Evolutionary conservation across 257 asterid species (phyloP), one percentile per base, ranked within the genome.

Genomic region (Gentiana macrophylla): DNA sequence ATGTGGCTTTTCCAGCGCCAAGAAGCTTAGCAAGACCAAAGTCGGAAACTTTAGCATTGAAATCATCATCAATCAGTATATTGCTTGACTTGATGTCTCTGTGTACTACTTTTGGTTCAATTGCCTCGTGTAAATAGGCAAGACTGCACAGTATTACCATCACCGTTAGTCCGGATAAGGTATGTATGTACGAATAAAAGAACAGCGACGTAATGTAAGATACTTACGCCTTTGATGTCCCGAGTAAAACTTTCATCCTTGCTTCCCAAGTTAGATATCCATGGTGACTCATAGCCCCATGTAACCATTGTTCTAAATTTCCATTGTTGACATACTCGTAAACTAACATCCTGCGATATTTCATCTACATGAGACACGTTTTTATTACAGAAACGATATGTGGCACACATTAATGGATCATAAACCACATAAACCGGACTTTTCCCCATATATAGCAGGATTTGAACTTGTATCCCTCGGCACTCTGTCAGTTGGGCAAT

Each of bases 211-310:
- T 65, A 59, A 33, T 53, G 48, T 74, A 53, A 60, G 48, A 60
- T 24, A 72, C 95, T 79, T 76, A 91, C 98, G 96, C 98, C 71
- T 87, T 91, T 52, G 98, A 95, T n/a, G 98, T 91, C 66, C 96
- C 98, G 35, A 91, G 94, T 10, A 91, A 85, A 74, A 90, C 84
- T 72, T 91, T 91, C 61, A 62, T 80, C 67, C 98, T 74, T 45
- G 96, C 98, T 70, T 84, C 94, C 98, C 98, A 90, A 10, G 98
- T 90, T 41, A 90, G 94, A 68, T 66, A 79, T 51, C 94, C 94
- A 61, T 90, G 96, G 37, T 86, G 96, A 43, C 83, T 72, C 96
- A 91, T 86, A 9, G 96, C 96, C 52, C 98, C 98, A 65, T 91
- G 98, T 60, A 91, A 91, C 98, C 96, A 91, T 61, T 91, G 98